Evolutionary conservation across 2,329 filamentous ascomycete species (phyloP), one percentile per base, ranked within the genome.

Genomic region (Fusarium albosuccineum): DNA sequence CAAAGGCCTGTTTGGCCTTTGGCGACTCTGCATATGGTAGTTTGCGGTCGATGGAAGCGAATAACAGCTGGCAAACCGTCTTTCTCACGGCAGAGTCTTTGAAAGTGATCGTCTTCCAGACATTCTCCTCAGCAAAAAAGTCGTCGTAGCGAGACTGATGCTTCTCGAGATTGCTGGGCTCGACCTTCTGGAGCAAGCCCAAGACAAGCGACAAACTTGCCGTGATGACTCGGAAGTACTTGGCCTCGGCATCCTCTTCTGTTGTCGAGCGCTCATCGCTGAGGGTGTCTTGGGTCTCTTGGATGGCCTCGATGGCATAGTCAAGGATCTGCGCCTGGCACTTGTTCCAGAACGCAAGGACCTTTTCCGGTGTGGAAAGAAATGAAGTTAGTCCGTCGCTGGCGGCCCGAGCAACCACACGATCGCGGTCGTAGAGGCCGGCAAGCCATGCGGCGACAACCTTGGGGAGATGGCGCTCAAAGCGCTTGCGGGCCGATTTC

Each of bases 361-460:
- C 82, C 79, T 97, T 99, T 57, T 97, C 93, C 16, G 92, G 87
- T 0, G 91, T 93, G 17, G 87, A 86, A 57, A 98, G 91, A 40
- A 97, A 92, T 3, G 86, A 86, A 1, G 87, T 86, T 16, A 97
- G 83, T 0, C 94, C 92, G 45, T 95, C 90, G 60, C 87, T 85
- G 2, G 94, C 94, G n/a, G 92, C 89, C 59, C 89, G 88, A 8
- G 91, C 85, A 13, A 94, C 93, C 16, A 85, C 85, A 57, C 89
- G 89, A 75, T 99, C 95, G 68, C 88, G 91, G 77, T 99, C 96
- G 75, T 94, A 97, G 2, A 91, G 87, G 1, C 95, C 96, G 8
- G 92, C 92, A 11, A 98, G 85, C 96, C 97, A 99, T n/a, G 93
- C 86, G 9, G 92, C 94, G 45, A 97, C 89, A 36, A 97, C 84